A percentile compares a stretch with the other conserved stretches of the same genome.
Conservation (phyloP, 1,139 yeast genomes). For the Kurtzmaniella quercitrusa region DNA sequence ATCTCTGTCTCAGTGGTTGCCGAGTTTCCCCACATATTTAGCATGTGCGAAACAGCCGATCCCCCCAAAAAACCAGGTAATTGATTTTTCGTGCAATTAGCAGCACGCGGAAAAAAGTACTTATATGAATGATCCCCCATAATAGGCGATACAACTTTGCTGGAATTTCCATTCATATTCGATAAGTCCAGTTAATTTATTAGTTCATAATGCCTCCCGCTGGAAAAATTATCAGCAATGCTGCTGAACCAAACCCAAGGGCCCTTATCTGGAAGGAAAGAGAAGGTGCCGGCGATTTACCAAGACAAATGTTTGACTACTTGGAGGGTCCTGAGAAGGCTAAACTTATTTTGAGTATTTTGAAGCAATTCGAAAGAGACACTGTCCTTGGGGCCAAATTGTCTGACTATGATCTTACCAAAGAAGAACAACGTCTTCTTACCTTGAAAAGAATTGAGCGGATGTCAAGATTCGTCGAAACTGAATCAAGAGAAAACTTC, state of each 20-base stretch:
- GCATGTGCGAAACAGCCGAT: constrained; percentile 1
- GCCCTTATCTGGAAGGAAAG: constrained; percentile 27
- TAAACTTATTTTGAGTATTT: constrained; percentile 39
- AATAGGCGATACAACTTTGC: background rate
- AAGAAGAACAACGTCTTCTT: constrained; percentile 46
- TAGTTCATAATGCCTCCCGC: background rate
- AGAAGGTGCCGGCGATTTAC: constrained; percentile 21
- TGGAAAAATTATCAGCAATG: constrained; percentile 1
- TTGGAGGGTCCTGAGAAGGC: constrained; percentile 53
- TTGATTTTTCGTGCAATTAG: background rate
- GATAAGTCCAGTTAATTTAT: too few relatives aligned
- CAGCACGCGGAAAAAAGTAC: background rate
- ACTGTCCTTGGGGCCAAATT: constrained; percentile 48
- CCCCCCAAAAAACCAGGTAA: background rate
- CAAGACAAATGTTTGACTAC: constrained; percentile 36
- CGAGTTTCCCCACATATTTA: constrained; percentile 1
- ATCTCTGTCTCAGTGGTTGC: too few relatives aligned
- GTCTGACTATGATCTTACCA: constrained; percentile 50
- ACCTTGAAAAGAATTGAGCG: constrained; percentile 43
- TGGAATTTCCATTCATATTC: too few relatives aligned
- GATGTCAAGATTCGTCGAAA: constrained; percentile 25
- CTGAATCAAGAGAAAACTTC: constrained; percentile 22
- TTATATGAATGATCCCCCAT: background rate
- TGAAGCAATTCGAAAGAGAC: constrained; percentile 48
- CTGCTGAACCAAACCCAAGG: constrained; percentile 28